Evolutionary conservation across 371 early-diverging fungal species (phyloP).

Genomic region (Mucor indicus): DNA sequence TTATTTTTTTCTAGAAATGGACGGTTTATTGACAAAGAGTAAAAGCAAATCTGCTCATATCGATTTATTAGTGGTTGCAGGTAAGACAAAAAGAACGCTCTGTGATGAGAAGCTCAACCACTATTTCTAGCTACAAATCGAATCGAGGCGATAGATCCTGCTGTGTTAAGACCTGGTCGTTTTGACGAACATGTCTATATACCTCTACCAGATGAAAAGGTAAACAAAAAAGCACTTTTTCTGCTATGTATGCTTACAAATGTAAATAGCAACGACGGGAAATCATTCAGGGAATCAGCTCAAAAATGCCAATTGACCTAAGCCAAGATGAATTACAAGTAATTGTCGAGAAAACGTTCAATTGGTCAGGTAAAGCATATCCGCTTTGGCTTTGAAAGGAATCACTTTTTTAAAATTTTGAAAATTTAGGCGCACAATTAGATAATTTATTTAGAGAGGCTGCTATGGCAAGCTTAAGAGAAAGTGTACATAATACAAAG

Average conservation of each 20-base stretch:
- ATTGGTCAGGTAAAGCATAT: constrained; percentile 49
- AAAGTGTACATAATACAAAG: constrained; percentile 46
- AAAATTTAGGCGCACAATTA: constrained; percentile 48
- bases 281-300: constrained; percentile 56
- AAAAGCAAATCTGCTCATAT: constrained; percentile 39
- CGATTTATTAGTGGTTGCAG: constrained; percentile 71
- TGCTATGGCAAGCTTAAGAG: constrained; percentile 56
- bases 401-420: neutral
- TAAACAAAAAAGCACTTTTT: constrained; percentile 2
- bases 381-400: too few species aligned
- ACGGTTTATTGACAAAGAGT: constrained; percentile 66
- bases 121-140: constrained; percentile 54
- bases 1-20: constrained; percentile 67
- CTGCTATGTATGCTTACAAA: neutral
- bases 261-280: constrained; percentile 43
- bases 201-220: constrained; percentile 82
- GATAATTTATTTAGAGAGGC: constrained; percentile 65
- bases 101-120: neutral
- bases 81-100: constrained; percentile 42
- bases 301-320: constrained; percentile 56
- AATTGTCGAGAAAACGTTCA: constrained; percentile 33
- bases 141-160: constrained; percentile 84
- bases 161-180: constrained; percentile 98
- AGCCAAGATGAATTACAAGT: constrained; percentile 24
- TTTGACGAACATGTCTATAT: constrained; percentile 98